Base-by-base conservation (phyloP, 441 rosid species). In the Corymbia citriodora region DNA sequence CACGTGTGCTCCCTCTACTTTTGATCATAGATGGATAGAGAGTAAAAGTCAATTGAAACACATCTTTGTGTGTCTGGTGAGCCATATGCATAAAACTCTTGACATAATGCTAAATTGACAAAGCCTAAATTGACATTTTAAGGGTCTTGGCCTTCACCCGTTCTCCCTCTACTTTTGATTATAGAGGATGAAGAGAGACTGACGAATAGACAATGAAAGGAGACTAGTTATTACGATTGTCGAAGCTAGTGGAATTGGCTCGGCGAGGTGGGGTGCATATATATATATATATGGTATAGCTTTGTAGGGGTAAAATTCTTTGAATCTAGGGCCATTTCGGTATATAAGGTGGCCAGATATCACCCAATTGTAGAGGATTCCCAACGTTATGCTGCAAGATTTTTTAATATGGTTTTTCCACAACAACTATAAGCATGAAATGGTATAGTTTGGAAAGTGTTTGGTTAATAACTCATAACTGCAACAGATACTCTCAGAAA, bases 81-180 rank as follows among this genome's bases (percentile, higher is more conserved):
- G 0, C 1, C 8, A 5, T 36, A 72, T 21, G 21, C 2, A 14
- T 18, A 19, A 36, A 72, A 72, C 25, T 18, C 82, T 13, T 19
- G 0, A 72, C 3, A 0, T 36, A 49, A 10, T 36, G 15, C 1
- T 6, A 3, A 1, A 14, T 15, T 36, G 82, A 31, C 17, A 4
- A 2, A 72, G 49, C 48, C 15, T 72, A 11, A 72, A 72, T 36
- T 72, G 82, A 72, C 82, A 72, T 36, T 27, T 19, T 36, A 2
- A 29, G 36, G 15, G 49, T 72, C 49, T 36, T 0, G 5, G 16
- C 82, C 82, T 10, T 72, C 49, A 72, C 5, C 1, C 2, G 0
- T 36, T 49, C 49, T 72, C 27, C 82, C 82, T 36, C 4, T 10
- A 10, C 82, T 19, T 72, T 36, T 49, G 1, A 10, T 36, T 49